A percentile compares a stretch with the other conserved stretches of the same genome.
These are phyloP conservation scores for Heterobasidion parviporum DNA, from an alignment of 1,284 basidiomycete genomes.

Conservation along the genomic window DNA sequence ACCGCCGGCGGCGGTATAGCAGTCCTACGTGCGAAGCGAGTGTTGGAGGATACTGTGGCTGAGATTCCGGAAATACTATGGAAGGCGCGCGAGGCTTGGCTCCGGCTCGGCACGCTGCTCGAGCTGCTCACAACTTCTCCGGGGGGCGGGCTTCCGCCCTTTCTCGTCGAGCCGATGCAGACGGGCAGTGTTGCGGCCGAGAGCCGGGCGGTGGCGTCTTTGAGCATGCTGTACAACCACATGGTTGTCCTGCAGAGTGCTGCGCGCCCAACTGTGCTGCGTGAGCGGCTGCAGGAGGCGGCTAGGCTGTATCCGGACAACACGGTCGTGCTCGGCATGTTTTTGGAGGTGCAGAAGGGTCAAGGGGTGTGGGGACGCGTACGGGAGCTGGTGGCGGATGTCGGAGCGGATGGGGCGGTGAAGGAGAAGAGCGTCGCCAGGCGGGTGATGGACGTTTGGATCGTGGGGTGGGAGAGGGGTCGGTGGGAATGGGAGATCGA, in stretches of 20 bases:
- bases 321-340: slow-evolving; percentile 66
- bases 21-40: slow-evolving; percentile 50
- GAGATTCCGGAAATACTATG: slow-evolving; percentile 24
- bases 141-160: slow-evolving; percentile 30
- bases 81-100: slow-evolving; percentile 55
- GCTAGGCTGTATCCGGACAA: slow-evolving; percentile 62
- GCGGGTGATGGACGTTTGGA: slow-evolving; percentile 64
- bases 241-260: slow-evolving; percentile 45
- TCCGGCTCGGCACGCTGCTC: slow-evolving; percentile 53
- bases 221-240: slow-evolving; percentile 60
- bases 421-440: slow-evolving; percentile 49
- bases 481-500: slow-evolving; percentile 64
- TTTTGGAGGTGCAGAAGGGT: slow-evolving; percentile 72
- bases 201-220: slow-evolving; percentile 46
- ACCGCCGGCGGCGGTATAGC: slow-evolving; percentile 34
- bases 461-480: slow-evolving; percentile 67
- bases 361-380: slow-evolving; percentile 69
- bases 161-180: slow-evolving; percentile 33
- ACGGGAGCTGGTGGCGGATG: slow-evolving; percentile 42
- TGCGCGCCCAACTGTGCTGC: slow-evolving; percentile 50
- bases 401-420: slow-evolving; percentile 15
- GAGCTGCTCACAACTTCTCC: slow-evolving; percentile 41
- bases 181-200: slow-evolving; percentile 37
- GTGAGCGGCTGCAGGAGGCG: slow-evolving; percentile 49
- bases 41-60: slow-evolving; percentile 39